These are phyloP conservation scores for Porogramme epimiltina DNA, from an alignment of 1,284 basidiomycete species.

Conservation along the genomic window DNA sequence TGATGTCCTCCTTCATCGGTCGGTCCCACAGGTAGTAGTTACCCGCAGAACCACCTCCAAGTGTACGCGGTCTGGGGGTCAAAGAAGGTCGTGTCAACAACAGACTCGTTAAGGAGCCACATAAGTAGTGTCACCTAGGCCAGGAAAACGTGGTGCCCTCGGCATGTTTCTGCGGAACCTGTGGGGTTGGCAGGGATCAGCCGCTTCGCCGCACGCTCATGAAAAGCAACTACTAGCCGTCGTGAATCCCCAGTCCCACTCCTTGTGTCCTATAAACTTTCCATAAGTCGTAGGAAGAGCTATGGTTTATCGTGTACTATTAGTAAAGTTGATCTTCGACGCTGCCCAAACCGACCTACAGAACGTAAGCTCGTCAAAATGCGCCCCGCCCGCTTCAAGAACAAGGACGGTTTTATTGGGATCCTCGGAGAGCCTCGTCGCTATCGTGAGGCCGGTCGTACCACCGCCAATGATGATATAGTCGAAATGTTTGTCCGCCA, in stretches of 20 bases:
- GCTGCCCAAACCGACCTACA: constrained; percentile 1
- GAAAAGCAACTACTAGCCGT: no score
- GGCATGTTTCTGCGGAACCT: constrained; percentile 13
- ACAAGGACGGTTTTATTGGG: constrained; percentile 37
- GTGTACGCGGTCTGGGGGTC: not conserved
- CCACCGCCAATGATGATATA: constrained; percentile 20
- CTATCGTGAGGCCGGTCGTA: constrained; percentile 29
- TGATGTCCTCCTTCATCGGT: constrained; percentile 33
- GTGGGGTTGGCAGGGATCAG: not conserved
- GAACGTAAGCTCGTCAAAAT: constrained; percentile 35
- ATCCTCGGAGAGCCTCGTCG: constrained; percentile 29
- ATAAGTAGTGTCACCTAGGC: constrained; percentile 4
- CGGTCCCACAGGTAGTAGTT: constrained; percentile 30
- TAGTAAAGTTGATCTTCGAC: not conserved
- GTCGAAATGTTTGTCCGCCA: constrained; percentile 21
- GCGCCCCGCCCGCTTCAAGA: constrained; percentile 39
- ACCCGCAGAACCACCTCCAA: constrained; percentile 24
- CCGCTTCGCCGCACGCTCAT: not conserved
- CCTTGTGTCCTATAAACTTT: constrained; percentile 7
- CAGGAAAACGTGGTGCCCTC: constrained; percentile 5
- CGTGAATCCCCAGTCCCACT: constrained; percentile 9
- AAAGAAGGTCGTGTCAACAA: not conserved
- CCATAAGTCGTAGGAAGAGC: constrained; percentile 7
- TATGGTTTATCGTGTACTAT: not conserved
- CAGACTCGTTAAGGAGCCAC: not conserved